Base-by-base conservation (phyloP, 768 basidiomycete species). In the Trametes gibbosa region DNA sequence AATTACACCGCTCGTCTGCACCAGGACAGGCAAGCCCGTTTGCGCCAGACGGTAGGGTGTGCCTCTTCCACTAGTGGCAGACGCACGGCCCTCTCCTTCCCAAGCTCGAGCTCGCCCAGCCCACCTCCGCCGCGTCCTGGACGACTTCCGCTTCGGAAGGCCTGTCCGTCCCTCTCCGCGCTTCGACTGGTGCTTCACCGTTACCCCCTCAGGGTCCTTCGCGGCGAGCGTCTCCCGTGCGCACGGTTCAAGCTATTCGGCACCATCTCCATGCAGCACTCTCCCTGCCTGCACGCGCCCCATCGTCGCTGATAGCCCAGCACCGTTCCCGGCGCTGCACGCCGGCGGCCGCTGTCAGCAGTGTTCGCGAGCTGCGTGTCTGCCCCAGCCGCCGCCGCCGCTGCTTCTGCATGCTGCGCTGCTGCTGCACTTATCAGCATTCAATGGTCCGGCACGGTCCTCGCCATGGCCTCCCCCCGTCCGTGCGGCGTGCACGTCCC, bases 171-270 rank as follows among this genome's bases (percentile, higher is more conserved):
- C 54, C 39, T 17, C n/a, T 5, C 8, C 17, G 46, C 46, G 46
- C 55, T 56, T 56, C 55, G 39, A 50, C 13, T 47, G 12, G 19
- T 49, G 55, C 55, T 56, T 41, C 55, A 32, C 45, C 35, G 29
- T 4, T 32, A 4, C 29, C 29, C 29, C 29, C 29, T 10, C 35
- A 41, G 13, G 34, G 50, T 59, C 48, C 58, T 59, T 17, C 50
- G 35, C 49, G 43, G 45, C 50, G 14, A 8, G 43, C 58, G 45
- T n/a, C 49, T 29, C 27, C 21, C 29, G 29, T 32, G 29, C 29
- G 39, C 24, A 50, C 55, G 2, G 48, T 59, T 59, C 19, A 59
- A 34, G 46, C 58, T 60, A 40, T 60, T 60, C 59, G 59, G 59
- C 48, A 49, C 58, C 46, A n/a, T 48, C 53, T 37, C 21, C 52